These are phyloP conservation scores for Macrolepiota albuminosa DNA, from an alignment of 768 basidiomycete genomes.

Conservation along the genomic window DNA sequence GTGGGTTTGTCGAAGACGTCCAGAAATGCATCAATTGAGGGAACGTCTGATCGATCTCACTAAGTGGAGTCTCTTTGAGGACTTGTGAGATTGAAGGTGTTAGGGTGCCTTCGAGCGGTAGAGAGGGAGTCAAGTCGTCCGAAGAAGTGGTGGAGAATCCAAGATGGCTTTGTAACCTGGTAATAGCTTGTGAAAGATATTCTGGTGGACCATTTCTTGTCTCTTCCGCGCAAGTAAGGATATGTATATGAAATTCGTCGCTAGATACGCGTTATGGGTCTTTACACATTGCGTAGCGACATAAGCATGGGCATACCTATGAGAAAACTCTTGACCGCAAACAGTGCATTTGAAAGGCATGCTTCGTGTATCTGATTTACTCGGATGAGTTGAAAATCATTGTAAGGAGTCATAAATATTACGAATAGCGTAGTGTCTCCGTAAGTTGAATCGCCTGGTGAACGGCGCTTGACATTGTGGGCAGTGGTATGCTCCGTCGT, in stretches of 20 bases:
- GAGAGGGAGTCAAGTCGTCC: not conserved
- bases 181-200: not conserved
- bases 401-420: not conserved
- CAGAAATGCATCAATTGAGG: not conserved
- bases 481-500: not conserved
- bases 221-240: not conserved
- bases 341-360: not conserved
- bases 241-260: not conserved
- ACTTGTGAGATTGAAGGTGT: too few relatives aligned
- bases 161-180: not conserved
- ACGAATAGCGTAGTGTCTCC: slow-evolving; percentile 2
- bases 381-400: not conserved
- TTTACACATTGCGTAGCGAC: not conserved
- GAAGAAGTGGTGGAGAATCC: not conserved
- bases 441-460: not conserved
- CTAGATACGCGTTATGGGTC: not conserved
- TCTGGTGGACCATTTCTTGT: not conserved
- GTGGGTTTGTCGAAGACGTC: not conserved
- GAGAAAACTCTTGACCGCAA: not conserved
- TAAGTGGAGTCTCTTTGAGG: not conserved
- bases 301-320: not conserved
- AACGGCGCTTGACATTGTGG: not conserved
- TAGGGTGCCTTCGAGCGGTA: too few relatives aligned
- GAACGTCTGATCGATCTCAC: not conserved
- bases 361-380: not conserved